Evolutionary conservation across 2,329 filamentous ascomycete genomes (phyloP).

Genomic region (Tolypocladium sp.): DNA sequence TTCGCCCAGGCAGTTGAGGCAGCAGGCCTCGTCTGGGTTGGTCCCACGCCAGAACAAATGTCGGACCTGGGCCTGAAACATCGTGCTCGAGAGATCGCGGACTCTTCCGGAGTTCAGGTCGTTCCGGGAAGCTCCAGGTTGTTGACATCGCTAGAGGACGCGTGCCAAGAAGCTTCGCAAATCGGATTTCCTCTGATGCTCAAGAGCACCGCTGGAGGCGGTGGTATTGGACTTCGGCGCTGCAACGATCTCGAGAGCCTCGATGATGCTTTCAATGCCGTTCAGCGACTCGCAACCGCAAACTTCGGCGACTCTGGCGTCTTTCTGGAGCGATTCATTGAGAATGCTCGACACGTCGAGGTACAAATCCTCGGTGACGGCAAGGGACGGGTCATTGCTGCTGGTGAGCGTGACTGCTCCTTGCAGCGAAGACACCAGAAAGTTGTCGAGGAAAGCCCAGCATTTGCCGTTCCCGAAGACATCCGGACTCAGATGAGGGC

Average conservation of each 20-base stretch:
- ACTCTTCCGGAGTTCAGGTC: conserved; percentile 18
- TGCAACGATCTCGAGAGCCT: conserved; percentile 21
- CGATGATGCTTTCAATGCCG: conserved; percentile 21
- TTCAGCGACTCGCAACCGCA: conserved; percentile 26
- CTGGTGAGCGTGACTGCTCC: conserved; percentile 41
- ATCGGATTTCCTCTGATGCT: conserved; percentile 34
- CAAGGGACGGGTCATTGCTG: conserved; percentile 25
- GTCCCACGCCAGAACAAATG: conserved; percentile 41
- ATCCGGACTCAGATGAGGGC: conserved; percentile 23
- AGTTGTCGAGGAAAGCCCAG: conserved; percentile 38
- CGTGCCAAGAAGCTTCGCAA: conserved; percentile 13
- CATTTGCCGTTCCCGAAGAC: conserved; percentile 18
- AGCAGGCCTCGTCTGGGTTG: conserved; percentile 49
- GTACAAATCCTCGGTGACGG: conserved; percentile 41
- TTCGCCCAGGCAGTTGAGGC: conserved; percentile 45
- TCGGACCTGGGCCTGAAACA: conserved; percentile 28
- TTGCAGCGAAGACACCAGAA: conserved; percentile 43
- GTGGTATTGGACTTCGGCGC: conserved; percentile 32
- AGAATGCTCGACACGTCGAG: conserved; percentile 35
- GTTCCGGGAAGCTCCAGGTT: conserved; percentile 22
- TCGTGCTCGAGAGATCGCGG: conserved; percentile 23
- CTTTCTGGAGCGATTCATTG: conserved; percentile 33
- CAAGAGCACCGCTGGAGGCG: conserved; percentile 38
- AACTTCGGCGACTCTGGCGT: conserved; percentile 31
- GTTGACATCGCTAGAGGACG: conserved; percentile 17